Evolutionary conservation across 441 rosid species (phyloP).

Genomic region (Gossypium davidsonii): DNA sequence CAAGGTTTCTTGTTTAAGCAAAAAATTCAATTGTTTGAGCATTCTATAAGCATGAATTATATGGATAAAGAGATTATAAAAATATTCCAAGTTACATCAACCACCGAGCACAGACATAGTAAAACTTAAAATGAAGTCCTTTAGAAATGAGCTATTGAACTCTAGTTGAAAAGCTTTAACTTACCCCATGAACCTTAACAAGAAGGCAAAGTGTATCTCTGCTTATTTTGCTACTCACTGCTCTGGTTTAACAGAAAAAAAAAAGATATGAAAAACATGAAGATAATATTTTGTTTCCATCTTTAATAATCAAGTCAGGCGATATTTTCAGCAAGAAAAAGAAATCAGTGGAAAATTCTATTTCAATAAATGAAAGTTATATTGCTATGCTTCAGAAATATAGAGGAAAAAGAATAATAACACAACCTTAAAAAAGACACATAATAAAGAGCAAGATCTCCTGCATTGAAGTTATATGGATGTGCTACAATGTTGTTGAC

Average conservation of each 20-base stretch:
- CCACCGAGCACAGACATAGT: background rate
- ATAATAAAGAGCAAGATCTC: conserved; percentile 58
- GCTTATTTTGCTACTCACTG: conserved; percentile 64
- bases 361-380: background rate
- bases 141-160: background rate
- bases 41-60: background rate
- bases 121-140: background rate
- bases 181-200: conserved; percentile 54
- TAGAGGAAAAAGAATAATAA: conserved; percentile 9
- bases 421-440: conserved; percentile 56
- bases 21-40: background rate
- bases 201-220: conserved; percentile 68
- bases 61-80: background rate
- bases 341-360: background rate
- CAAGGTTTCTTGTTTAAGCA: conserved; percentile 6
- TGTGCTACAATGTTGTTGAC: conserved; percentile 56
- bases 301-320: conserved; percentile 4
- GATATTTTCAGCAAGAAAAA: background rate
- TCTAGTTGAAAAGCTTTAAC: conserved; percentile 32
- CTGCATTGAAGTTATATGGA: conserved; percentile 42
- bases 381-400: background rate
- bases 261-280: conserved; percentile 9
- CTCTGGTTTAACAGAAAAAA: conserved; percentile 35
- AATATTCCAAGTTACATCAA: background rate
- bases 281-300: background rate